Evolutionary conservation across 495 filamentous ascomycete genomes (phyloP), one percentile per base, ranked within the genome.

Genomic region (Lepraria neglecta): DNA sequence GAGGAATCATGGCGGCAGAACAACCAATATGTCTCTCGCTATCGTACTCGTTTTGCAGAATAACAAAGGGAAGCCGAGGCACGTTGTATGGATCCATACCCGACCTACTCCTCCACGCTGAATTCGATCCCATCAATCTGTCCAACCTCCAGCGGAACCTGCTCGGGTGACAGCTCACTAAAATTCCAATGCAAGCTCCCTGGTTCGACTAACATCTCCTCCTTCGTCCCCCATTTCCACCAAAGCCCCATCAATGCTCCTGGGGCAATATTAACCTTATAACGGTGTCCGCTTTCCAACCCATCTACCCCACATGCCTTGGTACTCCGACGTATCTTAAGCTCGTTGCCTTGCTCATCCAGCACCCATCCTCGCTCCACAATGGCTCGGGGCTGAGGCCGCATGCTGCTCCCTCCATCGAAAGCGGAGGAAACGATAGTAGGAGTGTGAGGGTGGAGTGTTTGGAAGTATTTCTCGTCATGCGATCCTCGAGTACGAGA

Each of bases 101-200:
- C n/a, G n/a, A n/a, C 47, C 11, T 50, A 19, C 15, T 74, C 6
- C 38, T 33, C 28, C 11, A 63, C 44, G n/a, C 33, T 50, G 27
- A 63, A 63, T 11, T 63, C 46, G 15, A 63, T 21, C 1, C 30
- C 44, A 6, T 58, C 27, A 24, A 63, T 53, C 28, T 43, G 19
- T 19, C 44, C 33, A 47, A 63, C 56, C 9, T 63, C 61, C 55
- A 63, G 42, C 0, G 61, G 61, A 17, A 31, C 30, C 61, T 63
- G 42, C 35, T 63, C 54, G 1, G 44, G 17, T 45, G 10, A 50
- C 30, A 73, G 19, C 5, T 67, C 56, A 47, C 66, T 65, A 4
- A 73, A 67, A 35, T 70, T 65, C 51, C 64, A 68, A 21, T 72
- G 61, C 33, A 66, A 48, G 28, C 61, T 67, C 27, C 70, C 68